Conservation (phyloP, 345 rosid genomes). For the Eucalyptus cloeziana region DNA sequence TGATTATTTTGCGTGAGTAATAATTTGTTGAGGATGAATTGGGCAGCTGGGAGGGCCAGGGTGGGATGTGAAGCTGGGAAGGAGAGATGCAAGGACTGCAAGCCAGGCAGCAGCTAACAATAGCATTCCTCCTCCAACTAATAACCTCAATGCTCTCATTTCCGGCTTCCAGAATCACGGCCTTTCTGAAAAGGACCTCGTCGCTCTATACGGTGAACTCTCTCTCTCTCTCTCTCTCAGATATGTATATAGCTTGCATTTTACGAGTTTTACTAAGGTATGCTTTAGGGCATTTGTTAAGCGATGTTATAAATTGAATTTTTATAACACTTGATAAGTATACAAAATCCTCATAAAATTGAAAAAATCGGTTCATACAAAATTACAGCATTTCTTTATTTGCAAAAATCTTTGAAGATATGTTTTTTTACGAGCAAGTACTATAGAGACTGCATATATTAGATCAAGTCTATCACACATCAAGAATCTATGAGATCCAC, state of each 20-base stretch:
- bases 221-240: neutral
- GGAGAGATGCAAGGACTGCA: constrained; percentile 75
- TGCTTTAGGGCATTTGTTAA: neutral
- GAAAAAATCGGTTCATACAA: neutral
- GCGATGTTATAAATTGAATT: neutral
- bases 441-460: neutral
- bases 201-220: constrained; percentile 61
- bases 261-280: neutral
- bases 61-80: constrained; percentile 82
- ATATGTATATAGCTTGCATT: neutral
- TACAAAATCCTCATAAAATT: neutral
- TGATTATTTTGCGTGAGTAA: neutral
- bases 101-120: constrained; percentile 74
- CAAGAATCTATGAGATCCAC: neutral
- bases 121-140: constrained; percentile 61
- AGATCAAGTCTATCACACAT: neutral
- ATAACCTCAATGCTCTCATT: constrained; percentile 43
- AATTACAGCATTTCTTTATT: neutral
- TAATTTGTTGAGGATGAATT: neutral
- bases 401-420: neutral
- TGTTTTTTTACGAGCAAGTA: neutral
- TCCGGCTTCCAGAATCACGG: constrained; percentile 50
- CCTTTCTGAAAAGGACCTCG: constrained; percentile 66
- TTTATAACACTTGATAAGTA: neutral
- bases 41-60: constrained; percentile 68